Evolutionary conservation across 345 rosid genomes (phyloP), one percentile per base, ranked within the genome.

Genomic region (Aquilaria yunnanensis): DNA sequence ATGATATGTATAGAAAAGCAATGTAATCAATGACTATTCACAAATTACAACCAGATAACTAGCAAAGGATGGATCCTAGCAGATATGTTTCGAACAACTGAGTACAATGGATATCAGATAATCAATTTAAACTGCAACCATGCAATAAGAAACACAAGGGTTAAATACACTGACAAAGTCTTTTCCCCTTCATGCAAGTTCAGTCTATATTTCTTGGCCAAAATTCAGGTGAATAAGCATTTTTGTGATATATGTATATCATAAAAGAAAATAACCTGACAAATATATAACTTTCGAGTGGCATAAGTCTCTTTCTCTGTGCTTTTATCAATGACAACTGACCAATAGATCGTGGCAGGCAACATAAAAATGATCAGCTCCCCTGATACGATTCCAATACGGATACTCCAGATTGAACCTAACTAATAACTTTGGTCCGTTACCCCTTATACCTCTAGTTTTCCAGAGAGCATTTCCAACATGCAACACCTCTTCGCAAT

Each of bases 291-390:
- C 23, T 23, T 74, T 67, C 78, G 86, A 51, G 83, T 83, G 50
- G 83, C 81, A 78, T 85, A 56, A 70, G 59, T 59, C 72, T 81
- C 63, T 75, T 81, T 49, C 30, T 59, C 34, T 50, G 48, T 8
- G 75, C 76, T 72, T 82, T 75, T 30, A 66, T 70, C 84, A 77
- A 78, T 11, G 81, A 85, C 1, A 81, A 71, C 59, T 80, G 66
- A n/a, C 91, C 81, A 37, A 82, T 51, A 54, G 85, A 82, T 23
- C 23, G 73, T 82, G 86, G 72, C 91, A 85, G 60, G 88, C 81
- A 60, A 68, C 84, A 47, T 80, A 85, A 57, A 85, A 85, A 52
- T 82, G 91, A 72, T 85, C 88, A 12, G 88, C 80, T 67, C 91
- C 85, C 16, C 75, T 77, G 0, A 84, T 75, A 51, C 77, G 81